A percentile compares a stretch with the other conserved stretches of the same genome.
These are phyloP conservation scores for Mycena indigotica DNA, from an alignment of 768 basidiomycete species.

Conservation along the genomic window DNA sequence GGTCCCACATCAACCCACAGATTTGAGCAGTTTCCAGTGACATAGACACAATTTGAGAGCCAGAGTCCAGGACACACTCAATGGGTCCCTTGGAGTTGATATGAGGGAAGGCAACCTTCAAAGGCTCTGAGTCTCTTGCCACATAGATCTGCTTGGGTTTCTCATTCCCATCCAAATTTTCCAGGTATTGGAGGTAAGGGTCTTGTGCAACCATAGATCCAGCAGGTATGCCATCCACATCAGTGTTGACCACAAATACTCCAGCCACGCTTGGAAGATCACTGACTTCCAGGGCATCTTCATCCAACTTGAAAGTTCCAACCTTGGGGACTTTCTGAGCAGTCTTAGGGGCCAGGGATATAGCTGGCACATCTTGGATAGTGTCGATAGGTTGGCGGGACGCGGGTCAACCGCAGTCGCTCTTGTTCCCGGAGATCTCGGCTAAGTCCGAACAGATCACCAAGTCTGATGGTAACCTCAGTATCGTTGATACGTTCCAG, in stretches of 20 bases:
- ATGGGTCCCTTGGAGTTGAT: conserved; percentile 22
- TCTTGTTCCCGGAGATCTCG: conserved; percentile 9
- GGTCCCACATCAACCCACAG: conserved; percentile 20
- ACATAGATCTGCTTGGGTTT: conserved; percentile 7
- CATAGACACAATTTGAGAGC: conserved; percentile 34
- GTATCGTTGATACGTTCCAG: conserved; percentile 15
- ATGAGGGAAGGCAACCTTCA: conserved; percentile 2
- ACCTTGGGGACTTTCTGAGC: neutral
- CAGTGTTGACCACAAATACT: neutral
- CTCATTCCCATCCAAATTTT: neutral
- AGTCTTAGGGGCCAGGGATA: neutral
- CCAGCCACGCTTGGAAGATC: conserved; percentile 2
- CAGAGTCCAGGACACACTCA: conserved; percentile 28
- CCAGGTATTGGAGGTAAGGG: conserved; percentile 10
- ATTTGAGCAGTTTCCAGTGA: conserved; percentile 12
- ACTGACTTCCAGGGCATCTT: neutral
- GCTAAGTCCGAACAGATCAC: conserved; percentile 10
- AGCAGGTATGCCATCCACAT: neutral
- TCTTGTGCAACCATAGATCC: conserved; percentile 7
- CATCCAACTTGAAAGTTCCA: neutral
- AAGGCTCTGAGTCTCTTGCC: neutral
- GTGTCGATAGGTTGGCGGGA: neutral
- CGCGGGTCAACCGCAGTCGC: neutral
- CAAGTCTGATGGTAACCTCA: conserved; percentile 7
- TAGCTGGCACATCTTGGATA: neutral